Percentiles rank a stretch among this genome's conserved stretches.
phyloP scores from a whole-genome alignment of 495 filamentous ascomycete species.

The Immersiella caudata region DNA sequence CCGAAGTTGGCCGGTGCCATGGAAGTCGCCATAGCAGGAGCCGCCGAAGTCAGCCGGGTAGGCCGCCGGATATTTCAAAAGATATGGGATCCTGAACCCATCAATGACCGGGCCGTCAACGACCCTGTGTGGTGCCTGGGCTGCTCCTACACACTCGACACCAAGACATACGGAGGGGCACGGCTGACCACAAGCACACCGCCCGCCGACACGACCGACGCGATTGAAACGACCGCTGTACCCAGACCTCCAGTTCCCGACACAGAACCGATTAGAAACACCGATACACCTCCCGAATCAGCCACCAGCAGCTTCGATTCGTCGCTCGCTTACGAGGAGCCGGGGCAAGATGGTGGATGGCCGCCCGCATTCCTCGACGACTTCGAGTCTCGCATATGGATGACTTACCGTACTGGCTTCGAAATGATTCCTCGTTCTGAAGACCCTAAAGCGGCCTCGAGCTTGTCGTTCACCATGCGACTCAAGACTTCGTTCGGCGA shows the following conservation, averaged over 20 bases:
- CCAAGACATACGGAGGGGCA: conserved; percentile 29
- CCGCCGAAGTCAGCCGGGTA: conserved; percentile 40
- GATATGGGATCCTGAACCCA: conserved; percentile 93
- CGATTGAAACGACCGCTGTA: background rate
- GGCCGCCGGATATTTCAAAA: conserved; percentile 82
- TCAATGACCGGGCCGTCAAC: conserved; percentile 71
- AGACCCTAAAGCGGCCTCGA: conserved; percentile 67
- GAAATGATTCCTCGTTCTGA: conserved; percentile 75
- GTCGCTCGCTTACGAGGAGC: conserved; percentile 51
- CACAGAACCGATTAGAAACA: background rate
- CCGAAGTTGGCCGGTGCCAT: conserved; percentile 39
- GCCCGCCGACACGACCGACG: conserved; percentile 18
- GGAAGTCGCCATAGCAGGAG: conserved; percentile 47
- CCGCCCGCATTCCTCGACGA: conserved; percentile 85
- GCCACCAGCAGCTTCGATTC: conserved; percentile 53
- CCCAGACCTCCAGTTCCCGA: background rate
- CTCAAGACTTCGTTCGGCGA: conserved; percentile 80
- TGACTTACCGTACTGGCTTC: conserved; percentile 94
- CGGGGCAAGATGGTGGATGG: conserved; percentile 67
- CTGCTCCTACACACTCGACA: conserved; percentile 64
- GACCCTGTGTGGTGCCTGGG: conserved; percentile 89
- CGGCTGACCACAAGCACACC: conserved; percentile 33
- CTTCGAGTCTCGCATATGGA: conserved; percentile 92
- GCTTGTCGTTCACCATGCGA: conserved; percentile 83
- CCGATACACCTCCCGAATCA: conserved; percentile 52